Evolutionary conservation across 805 yeast genomes (phyloP), one percentile per base, ranked within the genome.

Genomic region (Wickerhamiella allomyrinae): DNA sequence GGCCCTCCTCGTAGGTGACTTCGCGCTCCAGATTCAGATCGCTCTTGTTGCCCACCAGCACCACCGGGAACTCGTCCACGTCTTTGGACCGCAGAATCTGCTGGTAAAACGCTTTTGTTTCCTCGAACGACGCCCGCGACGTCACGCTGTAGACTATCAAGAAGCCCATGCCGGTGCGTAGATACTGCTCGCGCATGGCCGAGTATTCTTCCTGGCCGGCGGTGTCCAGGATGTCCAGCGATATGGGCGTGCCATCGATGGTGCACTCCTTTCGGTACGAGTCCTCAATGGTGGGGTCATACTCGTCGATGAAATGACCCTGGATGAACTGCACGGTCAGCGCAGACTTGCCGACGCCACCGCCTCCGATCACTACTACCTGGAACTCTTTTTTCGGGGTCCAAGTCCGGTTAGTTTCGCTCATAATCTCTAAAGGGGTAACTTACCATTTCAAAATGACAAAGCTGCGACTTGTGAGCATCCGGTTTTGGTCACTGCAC

Each of bases 261-360:
- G 74, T 76, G 55, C 91, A 81, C 55, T 82, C 89, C 58, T 91
- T 91, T 52, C 95, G 73, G 51, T 66, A 66, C 20, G 68, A 63
- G 51, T 66, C 70, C 63, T 91, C 98, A 57, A 91, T 91, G 9
- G 98, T 91, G 8, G 98, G 98, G 63, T 91, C 98, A 57, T 91
- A 91, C 60, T 91, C 98, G 60, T 87, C 95, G 24, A 89, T 94
- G 57, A 91, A 91, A 56, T 87, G 95, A 27, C 86, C 76, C 61
- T 89, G 97, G 42, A 91, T 86, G 56, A 91, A 71, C 62, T 91
- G 94, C 50, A 91, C 91, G 21, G 98, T 91, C 49, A 91, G 67
- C 5, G 98, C 97, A 20, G 94, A 80, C 62, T 91, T 91, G 65
- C 98, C 98, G 43, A 91, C 98, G 64, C 95, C 96, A 58, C 97